Evolutionary conservation across 2,329 filamentous ascomycete species (phyloP), one percentile per base, ranked within the genome.

Genomic region (Paracamarosporium sp.): DNA sequence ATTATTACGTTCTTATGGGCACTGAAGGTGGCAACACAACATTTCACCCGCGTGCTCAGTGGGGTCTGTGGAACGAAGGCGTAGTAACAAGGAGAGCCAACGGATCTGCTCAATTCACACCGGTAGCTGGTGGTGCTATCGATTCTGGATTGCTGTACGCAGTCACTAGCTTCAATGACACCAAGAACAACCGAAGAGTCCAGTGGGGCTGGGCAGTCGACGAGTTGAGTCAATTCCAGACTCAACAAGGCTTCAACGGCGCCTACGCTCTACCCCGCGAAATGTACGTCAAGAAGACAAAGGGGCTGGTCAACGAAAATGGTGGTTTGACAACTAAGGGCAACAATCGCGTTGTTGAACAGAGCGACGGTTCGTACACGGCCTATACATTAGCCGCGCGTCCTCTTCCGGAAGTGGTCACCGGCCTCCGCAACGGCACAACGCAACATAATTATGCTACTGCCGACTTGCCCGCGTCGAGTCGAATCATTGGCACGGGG

Each of bases 151-250:
- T 77, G 5, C 71, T 77, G 5, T 82, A 82, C 56, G 80, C 80
- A 5, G 71, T 81, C 3, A 79, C 78, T 6, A 79, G 76, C 61
- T 81, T 82, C 75, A 76, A 79, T 60, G 80, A 82, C 61, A 78
- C 78, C 27, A 82, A 82, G 75, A 76, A 80, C 69, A 73, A 81
- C 61, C 76, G 80, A 20, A 78, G 80, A 43, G 76, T 82, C 15
- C 79, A 81, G 52, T 81, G 78, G 72, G 80, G 78, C 5, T 82
- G 80, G 80, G 73, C 77, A 2, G 76, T 74, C 4, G 80, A 82
- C 53, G 80, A 82, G 55, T 71, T 77, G 51, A 76, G 76, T 45
- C 67, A 76, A 54, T 81, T 80, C 65, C 64, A 77, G 20, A 70
- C 50, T 1, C 79, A 81, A 61, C 73, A 78, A 61, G 80, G 79